A percentile compares a stretch with the other conserved stretches of the same genome.
phyloP scores from a whole-genome alignment of 2,329 filamentous ascomycete species.

The Fusarium continuum region DNA sequence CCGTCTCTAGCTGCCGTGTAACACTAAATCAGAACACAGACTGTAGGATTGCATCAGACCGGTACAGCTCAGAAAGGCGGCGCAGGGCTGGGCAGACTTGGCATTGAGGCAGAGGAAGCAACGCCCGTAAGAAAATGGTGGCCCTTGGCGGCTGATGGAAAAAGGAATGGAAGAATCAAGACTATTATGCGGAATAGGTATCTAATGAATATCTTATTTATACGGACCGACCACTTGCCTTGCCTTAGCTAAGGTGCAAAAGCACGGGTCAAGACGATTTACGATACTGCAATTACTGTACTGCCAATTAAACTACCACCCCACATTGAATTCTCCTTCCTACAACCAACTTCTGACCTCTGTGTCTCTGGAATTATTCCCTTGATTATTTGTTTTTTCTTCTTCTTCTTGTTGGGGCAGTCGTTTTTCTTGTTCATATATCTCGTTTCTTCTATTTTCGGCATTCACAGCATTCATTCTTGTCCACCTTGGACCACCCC shows the following conservation, averaged over 20 bases:
- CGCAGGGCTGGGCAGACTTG: slow-evolving; percentile 36
- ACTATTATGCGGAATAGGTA: neutral
- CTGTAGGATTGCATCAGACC: slow-evolving; percentile 12
- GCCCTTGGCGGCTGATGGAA: slow-evolving; percentile 1
- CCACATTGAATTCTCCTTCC: slow-evolving; percentile 16
- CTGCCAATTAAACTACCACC: slow-evolving; percentile 24
- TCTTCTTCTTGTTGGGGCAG: slow-evolving; percentile 4
- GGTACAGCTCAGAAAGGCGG: slow-evolving; percentile 20
- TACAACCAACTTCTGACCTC: slow-evolving; percentile 15
- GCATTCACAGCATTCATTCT: neutral
- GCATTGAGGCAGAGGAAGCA: slow-evolving; percentile 13
- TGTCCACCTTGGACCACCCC: neutral
- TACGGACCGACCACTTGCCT: neutral
- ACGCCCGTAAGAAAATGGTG: slow-evolving; percentile 25
- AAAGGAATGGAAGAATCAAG: neutral
- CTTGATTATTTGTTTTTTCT: slow-evolving; percentile 9
- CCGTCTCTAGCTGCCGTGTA: neutral
- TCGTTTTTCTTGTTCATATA: slow-evolving; percentile 1
- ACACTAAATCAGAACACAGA: neutral
- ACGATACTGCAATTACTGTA: slow-evolving; percentile 23
- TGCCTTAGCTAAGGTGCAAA: neutral
- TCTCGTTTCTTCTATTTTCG: neutral
- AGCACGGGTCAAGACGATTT: slow-evolving; percentile 14
- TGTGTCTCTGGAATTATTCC: slow-evolving; percentile 6
- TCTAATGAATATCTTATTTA: neutral